Base-by-base conservation (phyloP, 495 filamentous ascomycete species). In the Lineolata rhizophorae region DNA sequence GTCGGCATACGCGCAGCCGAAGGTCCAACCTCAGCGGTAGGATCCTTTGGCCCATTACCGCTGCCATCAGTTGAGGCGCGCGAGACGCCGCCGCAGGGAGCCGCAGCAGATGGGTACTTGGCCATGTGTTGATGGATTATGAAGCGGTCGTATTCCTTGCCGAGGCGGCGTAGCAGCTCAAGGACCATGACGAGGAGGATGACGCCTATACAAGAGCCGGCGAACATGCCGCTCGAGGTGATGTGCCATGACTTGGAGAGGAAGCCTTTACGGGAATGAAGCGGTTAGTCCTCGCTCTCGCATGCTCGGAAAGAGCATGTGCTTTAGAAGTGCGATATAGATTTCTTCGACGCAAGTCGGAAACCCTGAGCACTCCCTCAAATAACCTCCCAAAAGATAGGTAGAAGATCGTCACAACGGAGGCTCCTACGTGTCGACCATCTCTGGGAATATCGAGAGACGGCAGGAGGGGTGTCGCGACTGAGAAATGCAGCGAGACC, bases 121-220 rank as follows among this genome's bases (percentile, higher is more conserved):
- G 50, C 43, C 18, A 51, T 49, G 36, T 53, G 44, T 30, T 49
- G 44, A 6, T 54, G 49, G 18, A 55, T 35, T 31, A 65, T 51
- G 35, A 33, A 53, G 31, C 47, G 49, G 49, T 68, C 65, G 44
- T 64, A 68, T 37, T 67, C 64, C 24, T 57, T 61, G 31, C 52
- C 55, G 19, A 54, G n/a, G 11, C 65, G 57, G 11, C 65, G 61
- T 12, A 64, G 43, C 20, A 52, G 44, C 39, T 70, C 64, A 41
- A 70, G 56, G 14, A 38, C 16, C n/a, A 68, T 45, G 36, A 60
- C 61, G 35, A 70, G 55, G 10, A 66, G 41, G 31, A 67, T 51
- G 19, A 65, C 57, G 32, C 64, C 64, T 46, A 70, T 62, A 48
- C 64, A 68, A n/a, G 62, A 57, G 14, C 53, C 62, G 4, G 64